Evolutionary conservation across 345 rosid genomes (phyloP), one percentile per base, ranked within the genome.

Genomic region (Ceriops decandra): DNA sequence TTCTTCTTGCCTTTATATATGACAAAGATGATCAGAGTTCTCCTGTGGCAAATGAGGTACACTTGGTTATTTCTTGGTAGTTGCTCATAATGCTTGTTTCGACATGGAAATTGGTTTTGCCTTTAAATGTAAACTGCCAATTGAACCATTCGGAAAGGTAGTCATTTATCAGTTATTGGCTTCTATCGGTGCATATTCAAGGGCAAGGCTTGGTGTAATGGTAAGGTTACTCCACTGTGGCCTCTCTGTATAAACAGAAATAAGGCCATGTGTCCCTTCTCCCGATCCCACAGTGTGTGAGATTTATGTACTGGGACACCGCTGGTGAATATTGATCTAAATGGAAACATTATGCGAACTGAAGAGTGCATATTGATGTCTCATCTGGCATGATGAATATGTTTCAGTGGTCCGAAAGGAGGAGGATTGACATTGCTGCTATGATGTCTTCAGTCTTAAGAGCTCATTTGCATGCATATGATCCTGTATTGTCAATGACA

Each of bases 401-500:
- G 68, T 76, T 75, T 65, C 86, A 93, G 97, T 93, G 98, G 97
- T 88, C 95, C 36, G 90, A 91, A 74, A 87, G 72, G 82, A 89
- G 87, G 89, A 86, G 98, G 72, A 81, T 74, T 74, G 97, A 91
- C 68, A 91, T 93, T 86, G 93, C 97, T 74, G 96, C 96, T 65
- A 74, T 89, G 28, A 81, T 91, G 88, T 85, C 91, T 21, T 89
- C 98, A 70, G 83, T 91, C 62, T 80, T 91, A 77, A 85, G 96
- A 81, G 93, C 96, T 69, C 85, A 88, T 75, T 84, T 93, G 66
- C 97, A 84, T 59, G 96, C 93, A 60, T 89, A 93, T 67, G 95
- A 93, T 84, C 95, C 98, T 7, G 54, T 84, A 21, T 87, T 93
- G 71, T 84, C 93, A 21, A 85, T 93, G 96, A 82, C 96, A 16